Evolutionary conservation across 2,329 filamentous ascomycete species (phyloP).

Genomic region (Clarireedia homoeocarpa): DNA sequence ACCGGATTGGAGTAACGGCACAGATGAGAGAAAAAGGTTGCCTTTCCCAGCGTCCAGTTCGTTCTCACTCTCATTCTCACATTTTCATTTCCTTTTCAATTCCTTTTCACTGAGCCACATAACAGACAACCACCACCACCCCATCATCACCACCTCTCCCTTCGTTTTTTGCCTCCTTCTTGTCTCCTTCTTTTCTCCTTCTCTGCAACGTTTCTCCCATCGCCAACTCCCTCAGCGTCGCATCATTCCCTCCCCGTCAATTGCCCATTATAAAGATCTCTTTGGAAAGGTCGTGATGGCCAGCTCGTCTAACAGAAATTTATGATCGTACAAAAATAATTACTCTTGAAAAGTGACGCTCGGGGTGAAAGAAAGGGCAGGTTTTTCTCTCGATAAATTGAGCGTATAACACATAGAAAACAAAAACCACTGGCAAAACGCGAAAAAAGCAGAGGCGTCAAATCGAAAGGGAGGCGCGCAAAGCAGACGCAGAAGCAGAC

Average conservation of each 20-base stretch:
- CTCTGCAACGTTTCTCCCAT: background rate
- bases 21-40: background rate
- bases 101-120: background rate
- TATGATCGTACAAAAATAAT: conserved; percentile 27
- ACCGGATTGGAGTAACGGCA: background rate
- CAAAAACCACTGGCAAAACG: conserved; percentile 3
- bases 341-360: conserved; percentile 18
- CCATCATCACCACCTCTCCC: background rate
- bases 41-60: background rate
- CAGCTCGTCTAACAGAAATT: conserved; percentile 5
- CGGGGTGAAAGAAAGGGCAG: conserved; percentile 10
- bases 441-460: background rate
- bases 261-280: conserved; percentile 10
- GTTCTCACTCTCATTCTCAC: background rate
- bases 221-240: background rate
- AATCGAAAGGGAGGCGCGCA: background rate
- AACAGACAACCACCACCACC: background rate
- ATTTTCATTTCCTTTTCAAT: background rate
- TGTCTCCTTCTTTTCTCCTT: background rate
- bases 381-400: conserved; percentile 9
- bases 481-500: background rate
- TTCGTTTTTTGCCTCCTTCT: background rate
- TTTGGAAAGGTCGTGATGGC: conserved; percentile 21
- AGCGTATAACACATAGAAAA: conserved; percentile 12
- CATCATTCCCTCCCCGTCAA: conserved; percentile 10